Base-by-base conservation (phyloP, 139 green algal genomes). In the Micractinium conductrix region DNA sequence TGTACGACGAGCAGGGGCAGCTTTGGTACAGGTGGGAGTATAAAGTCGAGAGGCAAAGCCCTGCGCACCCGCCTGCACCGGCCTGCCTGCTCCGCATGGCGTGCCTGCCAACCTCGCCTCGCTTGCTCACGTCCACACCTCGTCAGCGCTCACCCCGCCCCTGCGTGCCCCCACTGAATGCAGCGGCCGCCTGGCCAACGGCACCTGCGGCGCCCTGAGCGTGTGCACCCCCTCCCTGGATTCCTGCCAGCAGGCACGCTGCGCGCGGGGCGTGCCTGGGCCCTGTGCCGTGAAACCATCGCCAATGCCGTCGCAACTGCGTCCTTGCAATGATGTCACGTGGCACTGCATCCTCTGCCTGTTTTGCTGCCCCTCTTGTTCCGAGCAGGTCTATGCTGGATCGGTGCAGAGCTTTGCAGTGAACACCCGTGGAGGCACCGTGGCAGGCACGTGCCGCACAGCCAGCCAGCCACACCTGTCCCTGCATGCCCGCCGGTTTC, bases 391-490 rank as follows among this genome's bases (percentile, higher is more conserved):
- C 19, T 62, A 62, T 21, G 7, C 5, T 22, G 53, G 53, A 2
- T 62, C 53, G 6, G 53, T 62, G 19, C 53, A 62, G 53, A 79
- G 72, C 72, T 79, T 42, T 63, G 72, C 72, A n/a, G 72, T 58
- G 38, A 79, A 79, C 28, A 30, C 72, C 24, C 72, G 42, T 14
- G 69, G 69, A 9, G 72, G 72, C n/a, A 16, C 43, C 0, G 62
- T 42, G 30, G 72, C 72, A 79, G 72, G 72, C 43, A 6, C 33
- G 60, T 62, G 53, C 10, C 53, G 53, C 53, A 14, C 53, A 30
- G 53, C 53, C 10, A 22, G 53, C 53, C 10, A 21, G 7, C 53
- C 26, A 19, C 53, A 24, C 53, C 53, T 62, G 53, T 21, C 53
- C 10, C 2, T 26, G 33, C 19, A 9, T 26, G 2, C 60, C 26